Evolutionary conservation across 2,329 filamentous ascomycete species (phyloP).

Genomic region (Allantophomopsis lycopodina): DNA sequence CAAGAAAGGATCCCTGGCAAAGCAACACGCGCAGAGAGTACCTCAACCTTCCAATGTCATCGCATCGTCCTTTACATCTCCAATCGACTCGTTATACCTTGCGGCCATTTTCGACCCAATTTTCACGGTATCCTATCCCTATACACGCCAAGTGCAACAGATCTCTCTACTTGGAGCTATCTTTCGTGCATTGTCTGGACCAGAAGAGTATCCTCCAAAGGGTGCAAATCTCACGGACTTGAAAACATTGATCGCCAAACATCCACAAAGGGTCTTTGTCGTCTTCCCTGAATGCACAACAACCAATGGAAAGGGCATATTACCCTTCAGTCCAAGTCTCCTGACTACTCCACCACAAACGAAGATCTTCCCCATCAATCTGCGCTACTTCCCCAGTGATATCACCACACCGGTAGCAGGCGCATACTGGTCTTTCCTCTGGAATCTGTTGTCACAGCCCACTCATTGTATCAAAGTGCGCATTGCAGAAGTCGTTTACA

Average conservation of each 20-base stretch:
- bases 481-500: slow-evolving; percentile 63
- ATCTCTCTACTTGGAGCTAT: slow-evolving; percentile 69
- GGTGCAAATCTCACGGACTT: slow-evolving; percentile 43
- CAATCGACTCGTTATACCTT: slow-evolving; percentile 85
- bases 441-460: slow-evolving; percentile 71
- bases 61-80: slow-evolving; percentile 81
- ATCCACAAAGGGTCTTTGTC: slow-evolving; percentile 66
- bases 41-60: slow-evolving; percentile 73
- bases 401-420: slow-evolving; percentile 83
- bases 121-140: slow-evolving; percentile 77
- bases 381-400: slow-evolving; percentile 80
- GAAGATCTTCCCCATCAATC: slow-evolving; percentile 79
- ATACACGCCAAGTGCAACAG: slow-evolving; percentile 56
- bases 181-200: slow-evolving; percentile 52
- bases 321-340: slow-evolving; percentile 70
- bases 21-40: slow-evolving; percentile 58
- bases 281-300: slow-evolving; percentile 92
- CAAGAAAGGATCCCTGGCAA: slow-evolving; percentile 73
- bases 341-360: slow-evolving; percentile 50
- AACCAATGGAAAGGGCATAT: slow-evolving; percentile 81
- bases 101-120: slow-evolving; percentile 93
- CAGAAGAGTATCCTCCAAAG: slow-evolving; percentile 31
- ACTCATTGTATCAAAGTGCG: slow-evolving; percentile 85
- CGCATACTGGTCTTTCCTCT: slow-evolving; percentile 60
- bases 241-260: slow-evolving; percentile 44